These are phyloP conservation scores for Chaetoceros muelleri DNA, from an alignment of 108 stramenopile genomes.

Conservation along the genomic window DNA sequence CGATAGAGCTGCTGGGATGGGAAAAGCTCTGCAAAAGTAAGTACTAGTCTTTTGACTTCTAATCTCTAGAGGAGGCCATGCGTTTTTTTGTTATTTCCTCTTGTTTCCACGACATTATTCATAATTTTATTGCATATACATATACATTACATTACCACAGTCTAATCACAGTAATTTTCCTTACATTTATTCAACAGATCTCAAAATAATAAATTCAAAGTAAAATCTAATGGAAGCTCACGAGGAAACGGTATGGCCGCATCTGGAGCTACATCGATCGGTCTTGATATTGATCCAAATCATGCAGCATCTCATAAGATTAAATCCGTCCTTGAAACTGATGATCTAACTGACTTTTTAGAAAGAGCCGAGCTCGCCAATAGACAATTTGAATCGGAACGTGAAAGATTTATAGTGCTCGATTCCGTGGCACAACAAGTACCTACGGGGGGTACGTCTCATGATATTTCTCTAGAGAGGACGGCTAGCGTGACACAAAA, in stretches of 20 bases:
- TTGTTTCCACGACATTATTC: not conserved
- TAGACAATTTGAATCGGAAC: slow-evolving; percentile 78
- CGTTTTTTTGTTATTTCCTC: not conserved
- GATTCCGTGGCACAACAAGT: slow-evolving; percentile 34
- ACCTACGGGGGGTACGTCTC: slow-evolving; percentile 1
- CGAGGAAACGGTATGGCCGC: slow-evolving; percentile 68
- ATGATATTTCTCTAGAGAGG: not conserved
- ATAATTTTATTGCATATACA: too few relatives aligned
- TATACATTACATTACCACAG: too few relatives aligned
- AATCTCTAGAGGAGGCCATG: too few relatives aligned
- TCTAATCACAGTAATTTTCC: not conserved
- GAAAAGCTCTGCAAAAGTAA: slow-evolving; percentile 59
- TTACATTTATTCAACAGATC: slow-evolving; percentile 14
- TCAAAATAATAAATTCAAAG: slow-evolving; percentile 41
- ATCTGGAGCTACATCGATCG: slow-evolving; percentile 56
- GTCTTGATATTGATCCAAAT: slow-evolving; percentile 23
- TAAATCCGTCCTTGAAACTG: slow-evolving; percentile 82
- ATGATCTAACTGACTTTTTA: slow-evolving; percentile 90
- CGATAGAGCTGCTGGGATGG: slow-evolving; percentile 78
- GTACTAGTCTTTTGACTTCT: too few relatives aligned
- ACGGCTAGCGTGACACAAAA: not conserved
- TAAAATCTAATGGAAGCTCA: slow-evolving; percentile 49
- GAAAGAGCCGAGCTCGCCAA: slow-evolving; percentile 87
- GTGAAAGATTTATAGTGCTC: slow-evolving; percentile 64
- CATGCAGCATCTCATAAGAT: slow-evolving; percentile 27